A percentile compares a stretch with the other conserved stretches of the same genome.
phyloP scores from a whole-genome alignment of 75 land plant species.

The Azolla pinnata region DNA sequence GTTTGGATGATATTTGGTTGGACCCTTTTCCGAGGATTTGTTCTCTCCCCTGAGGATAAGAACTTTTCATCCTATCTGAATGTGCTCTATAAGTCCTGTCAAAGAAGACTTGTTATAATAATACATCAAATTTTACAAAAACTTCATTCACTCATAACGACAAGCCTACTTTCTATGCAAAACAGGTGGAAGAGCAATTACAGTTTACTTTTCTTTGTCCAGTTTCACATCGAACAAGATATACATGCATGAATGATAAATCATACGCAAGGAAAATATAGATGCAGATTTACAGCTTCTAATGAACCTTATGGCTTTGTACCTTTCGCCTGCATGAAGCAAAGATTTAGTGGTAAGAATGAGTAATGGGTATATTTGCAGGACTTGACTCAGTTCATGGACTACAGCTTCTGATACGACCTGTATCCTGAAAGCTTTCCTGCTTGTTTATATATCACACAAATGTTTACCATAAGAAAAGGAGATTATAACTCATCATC shows the following conservation, averaged over 20 bases:
- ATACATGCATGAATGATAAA: neutral
- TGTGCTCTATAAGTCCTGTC: neutral
- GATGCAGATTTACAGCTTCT: slow-evolving; percentile 2
- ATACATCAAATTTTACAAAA: neutral
- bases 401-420: slow-evolving; percentile 39
- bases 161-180: neutral
- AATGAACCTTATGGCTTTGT: slow-evolving; percentile 16
- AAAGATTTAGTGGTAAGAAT: slow-evolving; percentile 49
- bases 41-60: neutral
- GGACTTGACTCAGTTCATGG: slow-evolving; percentile 37
- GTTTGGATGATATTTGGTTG: neutral
- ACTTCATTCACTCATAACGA: neutral
- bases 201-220: neutral
- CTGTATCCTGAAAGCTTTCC: slow-evolving; percentile 49
- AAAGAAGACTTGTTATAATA: neutral
- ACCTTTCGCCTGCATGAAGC: no score
- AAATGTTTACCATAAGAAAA: no score
- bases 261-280: neutral
- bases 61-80: neutral
- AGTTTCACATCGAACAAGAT: neutral
- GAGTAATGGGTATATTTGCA: slow-evolving; percentile 39
- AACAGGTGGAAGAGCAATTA: neutral
- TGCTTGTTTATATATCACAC: no score
- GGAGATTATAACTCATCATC: no score
- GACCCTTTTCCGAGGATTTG: neutral